Conservation (phyloP, 352 stramenopile species). For the Globisporangium spinosum region DNA sequence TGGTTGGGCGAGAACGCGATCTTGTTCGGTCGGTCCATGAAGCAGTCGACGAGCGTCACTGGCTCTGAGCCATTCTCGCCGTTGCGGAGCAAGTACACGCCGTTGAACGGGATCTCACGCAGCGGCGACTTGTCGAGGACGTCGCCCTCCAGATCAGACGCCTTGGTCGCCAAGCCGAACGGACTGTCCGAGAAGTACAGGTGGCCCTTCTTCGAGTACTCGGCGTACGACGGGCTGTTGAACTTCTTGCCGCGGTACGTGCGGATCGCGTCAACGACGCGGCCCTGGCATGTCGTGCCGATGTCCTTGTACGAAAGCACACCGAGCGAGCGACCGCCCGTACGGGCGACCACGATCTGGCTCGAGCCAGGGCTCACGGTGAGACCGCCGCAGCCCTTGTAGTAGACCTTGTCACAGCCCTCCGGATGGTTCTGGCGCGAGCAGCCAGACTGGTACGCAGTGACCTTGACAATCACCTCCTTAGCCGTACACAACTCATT, state of each 20-base stretch:
- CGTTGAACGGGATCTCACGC: conserved; percentile 79
- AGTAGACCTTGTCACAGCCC: conserved; percentile 65
- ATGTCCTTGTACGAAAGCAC: conserved; percentile 61
- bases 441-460: conserved; percentile 63
- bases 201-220: conserved; percentile 59
- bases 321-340: conserved; percentile 65
- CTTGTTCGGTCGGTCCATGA: conserved; percentile 81
- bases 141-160: conserved; percentile 56
- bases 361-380: conserved; percentile 59
- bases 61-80: conserved; percentile 29
- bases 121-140: conserved; percentile 61
- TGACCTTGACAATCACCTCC: conserved; percentile 48
- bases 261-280: conserved; percentile 71
- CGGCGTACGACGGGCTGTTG: conserved; percentile 68
- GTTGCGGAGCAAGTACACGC: conserved; percentile 67
- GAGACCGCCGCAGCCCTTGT: conserved; percentile 78
- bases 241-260: conserved; percentile 76
- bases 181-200: conserved; percentile 82
- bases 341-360: conserved; percentile 71
- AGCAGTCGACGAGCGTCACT: conserved; percentile 62
- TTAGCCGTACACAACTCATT: conserved; percentile 19
- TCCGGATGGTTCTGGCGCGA: conserved; percentile 63
- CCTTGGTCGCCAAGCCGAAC: conserved; percentile 61
- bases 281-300: conserved; percentile 48
- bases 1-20: conserved; percentile 73